A percentile compares a stretch with the other conserved stretches of the same genome.
phyloP scores from a whole-genome alignment of 345 rosid species.

The Euphorbia pulcherrima region DNA sequence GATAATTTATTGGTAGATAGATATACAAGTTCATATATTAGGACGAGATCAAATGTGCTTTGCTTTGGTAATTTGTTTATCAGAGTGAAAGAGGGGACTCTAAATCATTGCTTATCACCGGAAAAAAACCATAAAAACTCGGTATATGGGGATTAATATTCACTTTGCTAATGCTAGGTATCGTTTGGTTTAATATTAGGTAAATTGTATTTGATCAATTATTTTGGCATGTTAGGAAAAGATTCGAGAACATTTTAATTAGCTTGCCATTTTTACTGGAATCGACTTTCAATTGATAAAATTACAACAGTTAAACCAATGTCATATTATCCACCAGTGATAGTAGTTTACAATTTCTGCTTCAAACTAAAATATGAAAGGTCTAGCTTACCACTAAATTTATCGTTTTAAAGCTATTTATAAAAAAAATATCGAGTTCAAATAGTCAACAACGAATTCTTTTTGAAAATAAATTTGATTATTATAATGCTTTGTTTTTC shows the following conservation, averaged over 20 bases:
- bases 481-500: not conserved
- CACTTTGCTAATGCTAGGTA: not conserved
- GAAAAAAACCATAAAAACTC: not conserved
- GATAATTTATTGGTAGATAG: not conserved
- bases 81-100: not conserved
- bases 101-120: not conserved
- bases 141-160: not conserved
- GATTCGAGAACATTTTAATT: not conserved
- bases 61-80: not conserved
- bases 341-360: not conserved
- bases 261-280: not conserved
- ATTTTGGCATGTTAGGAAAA: not conserved
- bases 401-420: not conserved
- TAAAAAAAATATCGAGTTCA: not conserved
- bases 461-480: not conserved
- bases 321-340: not conserved
- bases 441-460: not conserved
- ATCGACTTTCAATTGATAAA: not conserved
- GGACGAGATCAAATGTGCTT: not conserved
- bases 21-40: not conserved
- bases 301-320: not conserved
- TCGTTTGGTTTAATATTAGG: not conserved
- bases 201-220: not conserved
- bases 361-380: not conserved
- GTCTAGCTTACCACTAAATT: not conserved